A percentile compares a stretch with the other conserved stretches of the same genome.
Evolutionary conservation across 768 basidiomycete genomes (phyloP).

Genomic region (Auriscalpium vulgare): DNA sequence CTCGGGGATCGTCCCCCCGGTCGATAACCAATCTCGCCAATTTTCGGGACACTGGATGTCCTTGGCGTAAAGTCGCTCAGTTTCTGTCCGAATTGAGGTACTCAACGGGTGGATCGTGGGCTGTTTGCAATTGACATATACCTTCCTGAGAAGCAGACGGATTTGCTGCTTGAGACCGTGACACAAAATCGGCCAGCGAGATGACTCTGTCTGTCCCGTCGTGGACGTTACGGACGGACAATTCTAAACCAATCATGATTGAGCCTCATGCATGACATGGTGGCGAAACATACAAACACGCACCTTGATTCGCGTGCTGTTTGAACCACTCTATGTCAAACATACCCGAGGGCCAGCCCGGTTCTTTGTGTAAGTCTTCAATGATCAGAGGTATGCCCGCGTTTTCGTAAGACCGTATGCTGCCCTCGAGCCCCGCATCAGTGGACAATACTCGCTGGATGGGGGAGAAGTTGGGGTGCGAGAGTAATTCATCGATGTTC

Average conservation of each 20-base stretch:
- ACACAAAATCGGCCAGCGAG: constrained; percentile 46
- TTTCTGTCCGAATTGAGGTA: constrained; percentile 31
- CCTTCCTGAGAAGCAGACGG: not conserved
- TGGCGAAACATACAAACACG: not conserved
- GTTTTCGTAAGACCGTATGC: constrained; percentile 26
- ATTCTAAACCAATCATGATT: constrained; percentile 29
- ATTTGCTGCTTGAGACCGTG: not conserved
- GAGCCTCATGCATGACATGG: no score
- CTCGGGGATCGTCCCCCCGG: constrained; percentile 40
- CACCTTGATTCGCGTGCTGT: constrained; percentile 20
- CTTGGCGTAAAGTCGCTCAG: constrained; percentile 66
- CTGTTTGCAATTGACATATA: not conserved
- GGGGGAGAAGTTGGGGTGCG: constrained; percentile 36
- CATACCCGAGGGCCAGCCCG: constrained; percentile 44
- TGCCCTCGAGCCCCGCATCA: constrained; percentile 15
- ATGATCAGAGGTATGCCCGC: constrained; percentile 62
- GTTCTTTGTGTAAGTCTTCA: constrained; percentile 46
- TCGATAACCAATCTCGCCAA: constrained; percentile 59
- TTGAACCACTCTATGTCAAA: constrained; percentile 53
- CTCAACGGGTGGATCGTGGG: not conserved
- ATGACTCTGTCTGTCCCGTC: constrained; percentile 47
- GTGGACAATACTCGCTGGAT: constrained; percentile 32
- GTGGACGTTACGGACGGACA: constrained; percentile 57
- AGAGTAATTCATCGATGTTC: constrained; percentile 34
- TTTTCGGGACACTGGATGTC: constrained; percentile 59